Evolutionary conservation across 176 grass and related monocot species (phyloP).

Genomic region (Rhipidocladum racemiflorum): DNA sequence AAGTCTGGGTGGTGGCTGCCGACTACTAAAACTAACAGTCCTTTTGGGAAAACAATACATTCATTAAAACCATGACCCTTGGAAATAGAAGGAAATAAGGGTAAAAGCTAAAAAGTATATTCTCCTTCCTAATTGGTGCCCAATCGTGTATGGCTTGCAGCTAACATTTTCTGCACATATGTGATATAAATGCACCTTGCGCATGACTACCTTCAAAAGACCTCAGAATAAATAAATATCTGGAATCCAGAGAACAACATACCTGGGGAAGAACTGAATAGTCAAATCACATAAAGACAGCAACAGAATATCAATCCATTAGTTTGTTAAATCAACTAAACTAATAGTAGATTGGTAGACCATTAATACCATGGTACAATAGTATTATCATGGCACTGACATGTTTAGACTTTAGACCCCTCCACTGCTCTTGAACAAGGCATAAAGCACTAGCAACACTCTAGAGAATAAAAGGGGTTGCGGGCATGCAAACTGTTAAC

Average conservation of each 20-base stretch:
- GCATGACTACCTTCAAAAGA: background rate
- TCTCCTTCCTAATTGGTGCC: background rate
- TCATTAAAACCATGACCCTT: too few species aligned
- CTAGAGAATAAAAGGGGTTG: conserved; percentile 13
- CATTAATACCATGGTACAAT: background rate
- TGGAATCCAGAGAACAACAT: background rate
- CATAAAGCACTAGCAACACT: background rate
- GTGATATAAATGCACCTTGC: background rate
- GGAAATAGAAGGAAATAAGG: too few species aligned
- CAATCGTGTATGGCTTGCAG: background rate
- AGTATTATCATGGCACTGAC: conserved; percentile 15
- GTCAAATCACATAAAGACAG: conserved; percentile 5
- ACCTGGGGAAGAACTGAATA: conserved; percentile 1
- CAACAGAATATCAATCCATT: conserved; percentile 16
- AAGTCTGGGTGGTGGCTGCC: too few species aligned
- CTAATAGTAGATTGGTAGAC: background rate
- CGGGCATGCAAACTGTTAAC: conserved; percentile 12
- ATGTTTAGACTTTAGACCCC: conserved; percentile 3
- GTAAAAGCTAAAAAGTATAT: conserved; percentile 11
- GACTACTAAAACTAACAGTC: too few species aligned
- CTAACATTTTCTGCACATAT: background rate
- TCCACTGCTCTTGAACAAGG: background rate
- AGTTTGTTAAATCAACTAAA: conserved; percentile 1
- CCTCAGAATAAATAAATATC: conserved; percentile 1
- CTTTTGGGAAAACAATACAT: too few species aligned